These are phyloP conservation scores for Cinchona pubescens DNA, from an alignment of 257 asterid species.

Conservation along the genomic window DNA sequence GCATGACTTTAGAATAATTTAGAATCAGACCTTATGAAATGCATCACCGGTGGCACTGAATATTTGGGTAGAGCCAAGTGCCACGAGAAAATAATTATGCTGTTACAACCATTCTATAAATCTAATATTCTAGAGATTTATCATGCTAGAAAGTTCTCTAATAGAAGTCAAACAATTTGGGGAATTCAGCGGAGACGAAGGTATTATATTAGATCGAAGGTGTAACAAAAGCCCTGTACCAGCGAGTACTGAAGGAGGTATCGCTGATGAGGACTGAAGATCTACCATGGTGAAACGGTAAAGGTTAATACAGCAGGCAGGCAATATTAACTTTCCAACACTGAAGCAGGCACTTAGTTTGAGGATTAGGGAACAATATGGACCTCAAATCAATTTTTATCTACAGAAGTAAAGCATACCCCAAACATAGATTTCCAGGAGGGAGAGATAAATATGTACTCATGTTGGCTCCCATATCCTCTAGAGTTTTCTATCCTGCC, in stretches of 20 bases:
- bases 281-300: background rate
- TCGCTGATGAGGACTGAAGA: background rate
- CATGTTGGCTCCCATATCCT: background rate
- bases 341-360: background rate
- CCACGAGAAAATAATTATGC: background rate
- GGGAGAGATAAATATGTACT: background rate
- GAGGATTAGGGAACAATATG: background rate
- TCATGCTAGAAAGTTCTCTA: background rate
- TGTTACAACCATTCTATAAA: background rate
- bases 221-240: background rate
- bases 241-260: background rate
- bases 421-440: background rate
- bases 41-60: background rate
- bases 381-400: background rate
- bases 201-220: background rate
- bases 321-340: background rate
- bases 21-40: background rate
- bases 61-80: background rate
- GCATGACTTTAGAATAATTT: slow-evolving; percentile 7
- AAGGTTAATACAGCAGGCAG: background rate
- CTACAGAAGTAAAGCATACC: background rate
- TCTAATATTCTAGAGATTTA: background rate
- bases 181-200: background rate
- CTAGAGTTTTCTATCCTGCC: background rate
- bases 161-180: too few species aligned